Conservation (phyloP, 768 basidiomycete species). For the Chlorophyllum brunneum region DNA sequence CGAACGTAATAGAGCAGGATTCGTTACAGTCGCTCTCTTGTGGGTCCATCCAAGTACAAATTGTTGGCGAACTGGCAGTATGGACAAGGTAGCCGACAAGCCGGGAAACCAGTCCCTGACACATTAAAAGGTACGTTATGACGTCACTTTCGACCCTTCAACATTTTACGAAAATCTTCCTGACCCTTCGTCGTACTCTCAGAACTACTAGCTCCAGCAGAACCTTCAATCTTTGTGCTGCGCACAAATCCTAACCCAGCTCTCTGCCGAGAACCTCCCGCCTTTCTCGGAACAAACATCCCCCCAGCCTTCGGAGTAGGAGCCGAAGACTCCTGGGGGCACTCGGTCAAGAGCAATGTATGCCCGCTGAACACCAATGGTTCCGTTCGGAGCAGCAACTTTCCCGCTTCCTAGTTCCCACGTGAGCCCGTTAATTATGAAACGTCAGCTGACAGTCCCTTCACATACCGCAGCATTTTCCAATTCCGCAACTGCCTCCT, state of each 20-base stretch:
- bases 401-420: constrained; percentile 70
- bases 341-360: constrained; percentile 53
- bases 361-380: constrained; percentile 68
- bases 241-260: constrained; percentile 62
- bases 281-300: constrained; percentile 63
- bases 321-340: constrained; percentile 26
- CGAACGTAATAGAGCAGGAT: constrained; percentile 55
- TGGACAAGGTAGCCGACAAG: neutral
- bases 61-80: neutral
- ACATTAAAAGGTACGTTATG: neutral
- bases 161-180: constrained; percentile 85
- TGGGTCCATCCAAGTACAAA: constrained; percentile 3
- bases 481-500: constrained; percentile 63
- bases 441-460: neutral
- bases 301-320: constrained; percentile 39
- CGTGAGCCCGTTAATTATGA: neutral
- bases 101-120: no score
- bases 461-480: constrained; percentile 59
- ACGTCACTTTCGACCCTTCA: constrained; percentile 28
- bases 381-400: constrained; percentile 66
- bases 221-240: constrained; percentile 9
- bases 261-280: constrained; percentile 60
- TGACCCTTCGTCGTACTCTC: constrained; percentile 47
- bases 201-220: constrained; percentile 15
- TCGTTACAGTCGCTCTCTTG: constrained; percentile 42